A percentile compares a stretch with the other conserved stretches of the same genome.
phyloP scores from a whole-genome alignment of 2,329 filamentous ascomycete genomes.

The Dothiorella sarmentorum region DNA sequence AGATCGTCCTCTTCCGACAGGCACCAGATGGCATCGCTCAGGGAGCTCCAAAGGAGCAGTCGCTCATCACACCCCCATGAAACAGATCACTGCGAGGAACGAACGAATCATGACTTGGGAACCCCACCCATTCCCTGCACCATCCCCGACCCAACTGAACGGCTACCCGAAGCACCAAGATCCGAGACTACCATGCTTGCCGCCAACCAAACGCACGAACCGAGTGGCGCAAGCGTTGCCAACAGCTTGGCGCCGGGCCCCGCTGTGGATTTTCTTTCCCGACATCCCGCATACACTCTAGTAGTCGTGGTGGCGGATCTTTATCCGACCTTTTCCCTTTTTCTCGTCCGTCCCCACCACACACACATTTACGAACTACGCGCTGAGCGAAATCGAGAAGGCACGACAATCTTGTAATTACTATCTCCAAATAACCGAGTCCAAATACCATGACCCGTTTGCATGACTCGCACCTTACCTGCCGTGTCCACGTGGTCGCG shows the following conservation, averaged over 20 bases:
- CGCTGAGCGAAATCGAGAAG: conserved; percentile 1
- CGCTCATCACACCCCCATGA: conserved; percentile 5
- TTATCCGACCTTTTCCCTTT: conserved; percentile 2
- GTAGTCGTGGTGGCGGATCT: not conserved
- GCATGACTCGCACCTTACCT: no score
- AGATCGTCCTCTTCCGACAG: conserved; percentile 94
- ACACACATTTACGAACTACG: not conserved
- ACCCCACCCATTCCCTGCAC: conserved; percentile 7
- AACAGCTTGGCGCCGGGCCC: not conserved
- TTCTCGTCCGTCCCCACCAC: not conserved
- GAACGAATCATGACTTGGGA: conserved; percentile 1
- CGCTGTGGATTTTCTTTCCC: not conserved
- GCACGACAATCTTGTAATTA: conserved; percentile 8
- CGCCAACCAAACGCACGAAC: not conserved
- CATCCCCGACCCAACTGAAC: not conserved
- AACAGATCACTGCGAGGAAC: not conserved
- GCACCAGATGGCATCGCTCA: conserved; percentile 50
- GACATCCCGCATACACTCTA: not conserved
- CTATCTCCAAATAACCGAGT: not conserved
- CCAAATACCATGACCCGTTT: not conserved
- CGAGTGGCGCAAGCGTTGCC: not conserved
- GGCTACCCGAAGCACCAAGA: not conserved
- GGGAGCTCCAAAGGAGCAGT: conserved; percentile 47
- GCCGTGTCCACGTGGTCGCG: not conserved
- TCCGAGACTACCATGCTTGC: not conserved